A percentile compares a stretch with the other conserved stretches of the same genome.
Conservation (phyloP, 352 stramenopile genomes). For the Phytophthora boehmeriae region DNA sequence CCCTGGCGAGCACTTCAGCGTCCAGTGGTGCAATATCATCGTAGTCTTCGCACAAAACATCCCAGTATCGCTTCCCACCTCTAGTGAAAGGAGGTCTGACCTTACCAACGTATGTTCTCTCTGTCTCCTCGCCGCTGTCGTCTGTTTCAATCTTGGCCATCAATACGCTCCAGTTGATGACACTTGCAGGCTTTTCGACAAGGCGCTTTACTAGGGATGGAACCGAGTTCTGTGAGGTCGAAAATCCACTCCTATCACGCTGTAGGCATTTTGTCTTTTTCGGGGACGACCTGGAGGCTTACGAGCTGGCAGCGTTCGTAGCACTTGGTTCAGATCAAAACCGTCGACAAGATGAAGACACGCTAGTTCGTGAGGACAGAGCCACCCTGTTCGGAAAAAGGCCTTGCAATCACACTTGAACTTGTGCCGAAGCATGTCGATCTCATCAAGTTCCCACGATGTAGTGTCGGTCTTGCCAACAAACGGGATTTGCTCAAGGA, state of each 20-base stretch:
- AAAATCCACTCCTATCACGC: background rate
- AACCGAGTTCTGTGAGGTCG: constrained; percentile 1
- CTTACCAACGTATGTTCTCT: background rate
- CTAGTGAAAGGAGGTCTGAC: constrained; percentile 3
- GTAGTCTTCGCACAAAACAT: background rate
- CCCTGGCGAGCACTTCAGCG: background rate
- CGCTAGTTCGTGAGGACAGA: constrained; percentile 2
- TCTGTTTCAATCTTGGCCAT: background rate
- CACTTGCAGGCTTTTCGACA: constrained; percentile 10
- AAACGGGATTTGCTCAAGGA: constrained; percentile 6
- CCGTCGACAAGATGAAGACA: constrained; percentile 11
- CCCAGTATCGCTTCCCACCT: background rate
- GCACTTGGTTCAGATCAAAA: constrained; percentile 3
- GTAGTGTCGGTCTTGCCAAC: constrained; percentile 1
- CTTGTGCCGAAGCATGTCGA: background rate
- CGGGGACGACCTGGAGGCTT: constrained; percentile 2
- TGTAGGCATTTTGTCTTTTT: constrained; percentile 7
- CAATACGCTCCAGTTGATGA: constrained; percentile 19
- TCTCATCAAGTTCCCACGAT: constrained; percentile 5
- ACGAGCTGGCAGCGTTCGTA: constrained; percentile 1
- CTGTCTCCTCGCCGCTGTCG: background rate
- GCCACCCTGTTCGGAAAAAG: constrained; percentile 2
- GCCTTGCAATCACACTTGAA: constrained; percentile 15
- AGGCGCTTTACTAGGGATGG: constrained; percentile 2
- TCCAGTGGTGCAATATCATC: background rate